These are phyloP conservation scores for Alternaria atra DNA, from an alignment of 2,329 filamentous ascomycete species.

Conservation along the genomic window DNA sequence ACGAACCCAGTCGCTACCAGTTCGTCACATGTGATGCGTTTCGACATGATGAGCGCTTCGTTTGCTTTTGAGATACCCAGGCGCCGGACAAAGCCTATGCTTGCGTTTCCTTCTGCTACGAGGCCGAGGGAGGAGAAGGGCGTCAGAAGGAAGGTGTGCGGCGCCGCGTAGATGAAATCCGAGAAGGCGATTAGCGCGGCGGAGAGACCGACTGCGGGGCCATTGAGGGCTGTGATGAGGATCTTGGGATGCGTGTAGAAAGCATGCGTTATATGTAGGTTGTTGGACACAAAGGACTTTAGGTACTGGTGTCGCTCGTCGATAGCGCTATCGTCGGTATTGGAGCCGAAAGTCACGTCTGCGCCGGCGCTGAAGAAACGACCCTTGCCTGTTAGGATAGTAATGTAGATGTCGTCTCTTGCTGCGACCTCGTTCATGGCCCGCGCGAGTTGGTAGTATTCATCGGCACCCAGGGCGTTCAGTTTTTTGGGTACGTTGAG, in stretches of 20 bases:
- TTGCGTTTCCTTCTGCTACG: slow-evolving; percentile 87
- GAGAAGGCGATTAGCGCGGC: slow-evolving; percentile 84
- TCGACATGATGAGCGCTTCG: slow-evolving; percentile 92
- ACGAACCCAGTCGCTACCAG: slow-evolving; percentile 81
- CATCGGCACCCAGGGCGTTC: slow-evolving; percentile 76
- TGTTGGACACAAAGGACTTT: slow-evolving; percentile 78
- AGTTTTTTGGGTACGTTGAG: slow-evolving; percentile 87
- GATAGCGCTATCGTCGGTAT: slow-evolving; percentile 45
- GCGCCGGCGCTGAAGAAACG: slow-evolving; percentile 90
- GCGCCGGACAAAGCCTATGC: slow-evolving; percentile 78
- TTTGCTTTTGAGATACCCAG: slow-evolving; percentile 85
- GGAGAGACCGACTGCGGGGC: slow-evolving; percentile 86
- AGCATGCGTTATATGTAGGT: slow-evolving; percentile 87
- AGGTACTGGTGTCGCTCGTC: slow-evolving; percentile 68
- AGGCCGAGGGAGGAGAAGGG: slow-evolving; percentile 91
- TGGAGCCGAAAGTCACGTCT: slow-evolving; percentile 70
- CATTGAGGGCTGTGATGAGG: slow-evolving; percentile 89
- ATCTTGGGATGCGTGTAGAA: slow-evolving; percentile 96
- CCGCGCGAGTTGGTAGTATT: slow-evolving; percentile 80
- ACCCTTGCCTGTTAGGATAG: slow-evolving; percentile 83
- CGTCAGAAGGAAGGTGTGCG: slow-evolving; percentile 84
- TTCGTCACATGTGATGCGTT: slow-evolving; percentile 76
- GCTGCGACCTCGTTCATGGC: slow-evolving; percentile 79
- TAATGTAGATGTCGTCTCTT: slow-evolving; percentile 83
- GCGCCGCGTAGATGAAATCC: slow-evolving; percentile 89